phyloP scores from a whole-genome alignment of 805 yeast species.

The Zygotorulaspora danielsina region DNA sequence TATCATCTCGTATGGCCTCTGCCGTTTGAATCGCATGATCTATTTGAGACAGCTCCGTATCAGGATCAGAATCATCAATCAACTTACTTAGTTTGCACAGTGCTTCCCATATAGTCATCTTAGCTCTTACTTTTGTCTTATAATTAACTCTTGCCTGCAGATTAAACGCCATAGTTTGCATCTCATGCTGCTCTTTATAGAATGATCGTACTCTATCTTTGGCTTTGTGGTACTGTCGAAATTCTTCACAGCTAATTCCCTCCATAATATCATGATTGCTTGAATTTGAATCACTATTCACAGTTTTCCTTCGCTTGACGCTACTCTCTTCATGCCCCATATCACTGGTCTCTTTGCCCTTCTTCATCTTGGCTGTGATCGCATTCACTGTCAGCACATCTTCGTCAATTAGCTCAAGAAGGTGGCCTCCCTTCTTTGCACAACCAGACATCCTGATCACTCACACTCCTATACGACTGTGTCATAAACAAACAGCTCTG shows the following conservation, averaged over 20 bases:
- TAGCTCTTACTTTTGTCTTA: slow-evolving; percentile 61
- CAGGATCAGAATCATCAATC: slow-evolving; percentile 71
- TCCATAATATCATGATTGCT: slow-evolving; percentile 9
- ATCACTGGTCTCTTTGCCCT: slow-evolving; percentile 2
- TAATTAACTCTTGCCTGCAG: slow-evolving; percentile 67
- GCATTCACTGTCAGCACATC: slow-evolving; percentile 42
- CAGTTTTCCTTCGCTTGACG: slow-evolving; percentile 5
- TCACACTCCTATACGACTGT: too few relatives aligned
- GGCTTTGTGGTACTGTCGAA: slow-evolving; percentile 65
- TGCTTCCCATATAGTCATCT: slow-evolving; percentile 72
- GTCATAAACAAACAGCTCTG: too few relatives aligned
- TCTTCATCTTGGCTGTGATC: slow-evolving; percentile 30
- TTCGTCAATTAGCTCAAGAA: slow-evolving; percentile 42
- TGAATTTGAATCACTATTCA: not conserved
- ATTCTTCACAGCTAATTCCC: slow-evolving; percentile 37
- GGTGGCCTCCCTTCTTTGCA: slow-evolving; percentile 26
- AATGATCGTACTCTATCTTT: slow-evolving; percentile 63
- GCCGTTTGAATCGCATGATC: slow-evolving; percentile 76
- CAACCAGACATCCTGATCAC: slow-evolving; percentile 5
- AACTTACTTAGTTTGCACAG: slow-evolving; percentile 55
- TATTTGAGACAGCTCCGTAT: slow-evolving; percentile 67
- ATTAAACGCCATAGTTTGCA: slow-evolving; percentile 69
- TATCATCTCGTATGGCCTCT: slow-evolving; percentile 63
- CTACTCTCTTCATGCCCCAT: slow-evolving; percentile 2
- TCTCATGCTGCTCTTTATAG: slow-evolving; percentile 63